Evolutionary conservation across 371 early-diverging fungal genomes (phyloP).

Genomic region (Lichtheimia corymbifera): DNA sequence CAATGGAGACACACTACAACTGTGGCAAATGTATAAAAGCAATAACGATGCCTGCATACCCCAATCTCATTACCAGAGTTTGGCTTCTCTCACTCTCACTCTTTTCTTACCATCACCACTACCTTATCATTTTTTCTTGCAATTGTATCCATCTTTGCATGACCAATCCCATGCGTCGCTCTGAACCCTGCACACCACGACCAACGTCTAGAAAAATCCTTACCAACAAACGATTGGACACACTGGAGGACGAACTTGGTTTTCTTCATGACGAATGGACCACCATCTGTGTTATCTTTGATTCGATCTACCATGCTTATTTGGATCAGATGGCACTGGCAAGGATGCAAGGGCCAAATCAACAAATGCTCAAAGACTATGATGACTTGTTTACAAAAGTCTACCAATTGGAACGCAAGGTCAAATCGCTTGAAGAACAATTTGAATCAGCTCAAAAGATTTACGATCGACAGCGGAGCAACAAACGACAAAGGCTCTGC

Average conservation of each 20-base stretch:
- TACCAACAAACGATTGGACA: not conserved
- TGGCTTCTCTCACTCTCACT: too few species aligned
- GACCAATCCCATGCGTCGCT: not conserved
- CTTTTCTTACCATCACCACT: too few species aligned
- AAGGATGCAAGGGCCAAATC: conserved; percentile 22
- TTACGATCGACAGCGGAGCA: not conserved
- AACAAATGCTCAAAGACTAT: conserved; percentile 32
- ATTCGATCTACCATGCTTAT: conserved; percentile 14
- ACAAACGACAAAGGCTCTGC: not conserved
- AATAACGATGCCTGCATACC: too few species aligned
- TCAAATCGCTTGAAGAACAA: conserved; percentile 26
- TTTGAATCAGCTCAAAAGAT: conserved; percentile 2
- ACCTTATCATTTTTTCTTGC: too few species aligned
- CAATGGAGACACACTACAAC: too few species aligned
- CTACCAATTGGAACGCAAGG: conserved; percentile 33
- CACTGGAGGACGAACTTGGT: conserved; percentile 10
- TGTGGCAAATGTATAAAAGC: too few species aligned
- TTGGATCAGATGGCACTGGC: not conserved
- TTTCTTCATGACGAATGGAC: conserved; percentile 20
- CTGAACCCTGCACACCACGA: not conserved
- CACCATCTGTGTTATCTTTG: conserved; percentile 13
- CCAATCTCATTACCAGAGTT: too few species aligned
- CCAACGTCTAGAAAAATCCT: not conserved
- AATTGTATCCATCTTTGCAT: not conserved
- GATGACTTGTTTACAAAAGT: conserved; percentile 36